Evolutionary conservation across 2,329 filamentous ascomycete genomes (phyloP).

Genomic region (Colletotrichum navitas): DNA sequence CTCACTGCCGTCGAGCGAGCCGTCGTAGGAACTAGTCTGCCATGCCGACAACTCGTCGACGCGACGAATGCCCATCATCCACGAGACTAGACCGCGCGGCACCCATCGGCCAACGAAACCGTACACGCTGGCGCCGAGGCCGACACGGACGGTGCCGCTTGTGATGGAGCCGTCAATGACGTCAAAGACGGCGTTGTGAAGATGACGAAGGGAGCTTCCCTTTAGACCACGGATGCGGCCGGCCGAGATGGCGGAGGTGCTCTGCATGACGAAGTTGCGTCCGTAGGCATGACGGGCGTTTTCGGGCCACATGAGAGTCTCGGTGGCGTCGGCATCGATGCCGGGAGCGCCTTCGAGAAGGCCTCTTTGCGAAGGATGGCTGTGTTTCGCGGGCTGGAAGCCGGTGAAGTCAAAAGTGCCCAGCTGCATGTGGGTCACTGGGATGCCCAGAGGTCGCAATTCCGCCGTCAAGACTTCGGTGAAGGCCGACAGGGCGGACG

Average conservation of each 20-base stretch:
- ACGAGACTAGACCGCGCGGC: slow-evolving; percentile 82
- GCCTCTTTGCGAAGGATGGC: slow-evolving; percentile 53
- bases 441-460: slow-evolving; percentile 79
- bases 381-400: slow-evolving; percentile 64
- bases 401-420: slow-evolving; percentile 89
- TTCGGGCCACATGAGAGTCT: slow-evolving; percentile 74
- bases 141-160: slow-evolving; percentile 78
- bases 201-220: slow-evolving; percentile 79
- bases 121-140: slow-evolving; percentile 86
- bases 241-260: slow-evolving; percentile 66
- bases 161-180: slow-evolving; percentile 78
- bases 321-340: slow-evolving; percentile 59
- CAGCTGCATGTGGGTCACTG: slow-evolving; percentile 88
- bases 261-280: slow-evolving; percentile 70
- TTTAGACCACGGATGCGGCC: slow-evolving; percentile 70
- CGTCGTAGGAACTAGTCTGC: slow-evolving; percentile 60
- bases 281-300: slow-evolving; percentile 71
- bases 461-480: slow-evolving; percentile 84
- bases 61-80: slow-evolving; percentile 88
- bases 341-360: slow-evolving; percentile 57
- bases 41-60: slow-evolving; percentile 69
- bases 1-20: slow-evolving; percentile 53
- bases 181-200: slow-evolving; percentile 92
- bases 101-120: slow-evolving; percentile 86
- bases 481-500: slow-evolving; percentile 88